phyloP scores from a whole-genome alignment of 2,329 filamentous ascomycete species.

The Septoria linicola region DNA sequence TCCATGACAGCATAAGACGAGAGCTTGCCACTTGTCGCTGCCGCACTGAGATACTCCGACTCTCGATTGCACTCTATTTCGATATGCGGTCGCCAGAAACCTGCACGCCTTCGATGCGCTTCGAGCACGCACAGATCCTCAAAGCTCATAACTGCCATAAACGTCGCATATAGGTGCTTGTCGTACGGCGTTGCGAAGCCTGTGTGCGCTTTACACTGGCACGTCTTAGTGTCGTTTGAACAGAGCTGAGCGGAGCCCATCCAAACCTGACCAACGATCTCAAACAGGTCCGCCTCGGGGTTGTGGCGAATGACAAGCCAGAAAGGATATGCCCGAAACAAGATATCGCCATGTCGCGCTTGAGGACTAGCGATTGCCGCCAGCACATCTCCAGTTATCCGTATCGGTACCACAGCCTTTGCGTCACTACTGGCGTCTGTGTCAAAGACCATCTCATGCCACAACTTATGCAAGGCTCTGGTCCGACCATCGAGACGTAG shows the following conservation, averaged over 20 bases:
- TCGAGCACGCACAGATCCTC: not conserved
- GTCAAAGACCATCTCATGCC: not conserved
- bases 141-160: not conserved
- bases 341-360: not conserved
- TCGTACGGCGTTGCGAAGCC: not conserved
- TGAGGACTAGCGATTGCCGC: not conserved
- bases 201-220: not conserved
- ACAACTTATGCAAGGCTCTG: not conserved
- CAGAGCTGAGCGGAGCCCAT: not conserved
- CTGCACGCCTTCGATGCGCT: not conserved
- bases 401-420: not conserved
- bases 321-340: not conserved
- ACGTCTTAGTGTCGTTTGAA: not conserved
- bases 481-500: not conserved
- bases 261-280: not conserved
- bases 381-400: not conserved
- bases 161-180: not conserved
- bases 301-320: not conserved
- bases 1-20: not conserved
- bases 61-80: not conserved
- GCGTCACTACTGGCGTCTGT: too few species aligned
- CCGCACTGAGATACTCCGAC: not conserved
- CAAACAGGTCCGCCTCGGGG: not conserved
- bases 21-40: not conserved
- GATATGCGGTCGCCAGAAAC: not conserved